Percentiles rank a stretch among this genome's conserved stretches.
Conservation (phyloP, 345 rosid species). For the Salix viminalis region DNA sequence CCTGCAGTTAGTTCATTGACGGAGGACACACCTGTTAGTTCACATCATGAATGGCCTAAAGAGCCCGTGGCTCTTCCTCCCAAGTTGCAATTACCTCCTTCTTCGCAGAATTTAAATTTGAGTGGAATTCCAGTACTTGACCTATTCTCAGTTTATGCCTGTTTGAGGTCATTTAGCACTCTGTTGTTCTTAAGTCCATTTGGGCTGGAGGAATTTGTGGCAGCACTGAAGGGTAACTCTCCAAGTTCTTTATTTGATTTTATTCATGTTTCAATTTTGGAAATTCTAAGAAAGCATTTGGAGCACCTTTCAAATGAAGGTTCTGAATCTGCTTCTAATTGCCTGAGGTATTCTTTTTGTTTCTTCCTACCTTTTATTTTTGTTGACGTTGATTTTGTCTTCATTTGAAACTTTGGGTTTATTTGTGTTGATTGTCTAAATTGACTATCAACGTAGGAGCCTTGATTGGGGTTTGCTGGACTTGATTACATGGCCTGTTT, state of each 20-base stretch:
- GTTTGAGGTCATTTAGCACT: constrained; percentile 81
- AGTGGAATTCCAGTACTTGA: constrained; percentile 58
- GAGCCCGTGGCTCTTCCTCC: constrained; percentile 46
- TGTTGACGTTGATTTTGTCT: neutral
- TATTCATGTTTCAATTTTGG: constrained; percentile 79
- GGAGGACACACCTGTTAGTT: constrained; percentile 42
- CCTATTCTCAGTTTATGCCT: constrained; percentile 71
- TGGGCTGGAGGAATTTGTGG: constrained; percentile 80
- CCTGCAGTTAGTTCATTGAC: constrained; percentile 52
- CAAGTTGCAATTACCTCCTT: constrained; percentile 68
- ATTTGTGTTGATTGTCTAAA: constrained; percentile 20
- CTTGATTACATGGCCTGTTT: constrained; percentile 78
- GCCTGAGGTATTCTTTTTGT: constrained; percentile 68
- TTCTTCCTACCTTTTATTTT: constrained; percentile 1
- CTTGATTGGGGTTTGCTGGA: constrained; percentile 85
- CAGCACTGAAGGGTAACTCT: constrained; percentile 51
- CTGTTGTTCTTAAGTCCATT: constrained; percentile 87
- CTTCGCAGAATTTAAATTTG: constrained; percentile 55
- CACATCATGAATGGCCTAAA: constrained; percentile 29
- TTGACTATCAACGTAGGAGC: constrained; percentile 60
- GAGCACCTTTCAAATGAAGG: constrained; percentile 73
- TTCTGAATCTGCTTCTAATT: constrained; percentile 67
- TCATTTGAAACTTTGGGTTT: constrained; percentile 4
- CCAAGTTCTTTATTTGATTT: constrained; percentile 64
- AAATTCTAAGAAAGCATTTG: constrained; percentile 66